Conservation (phyloP, 441 rosid genomes). For the Iberis amara region DNA sequence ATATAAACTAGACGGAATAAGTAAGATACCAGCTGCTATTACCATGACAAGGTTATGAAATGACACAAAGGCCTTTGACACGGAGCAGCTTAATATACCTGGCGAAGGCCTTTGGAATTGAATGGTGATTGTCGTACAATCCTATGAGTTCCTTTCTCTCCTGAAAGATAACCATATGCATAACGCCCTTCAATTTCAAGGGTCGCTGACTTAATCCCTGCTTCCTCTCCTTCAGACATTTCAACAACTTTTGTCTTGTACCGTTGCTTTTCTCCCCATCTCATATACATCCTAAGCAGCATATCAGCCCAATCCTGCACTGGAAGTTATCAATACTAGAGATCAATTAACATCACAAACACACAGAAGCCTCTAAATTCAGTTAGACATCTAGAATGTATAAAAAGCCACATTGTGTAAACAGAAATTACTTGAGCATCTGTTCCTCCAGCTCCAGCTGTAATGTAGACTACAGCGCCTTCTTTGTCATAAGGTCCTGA, state of each 20-base stretch:
- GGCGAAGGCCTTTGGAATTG: slow-evolving; percentile 95
- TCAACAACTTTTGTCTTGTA: slow-evolving; percentile 86
- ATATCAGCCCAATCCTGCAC: slow-evolving; percentile 99
- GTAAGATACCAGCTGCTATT: neutral
- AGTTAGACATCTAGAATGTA: neutral
- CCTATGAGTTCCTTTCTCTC: slow-evolving; percentile 95
- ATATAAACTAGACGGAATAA: too few species aligned
- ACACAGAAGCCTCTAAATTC: neutral
- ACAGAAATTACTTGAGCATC: slow-evolving; percentile 77
- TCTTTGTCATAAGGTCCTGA: slow-evolving; percentile 90
- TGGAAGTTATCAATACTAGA: slow-evolving; percentile 40
- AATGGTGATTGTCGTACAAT: slow-evolving; percentile 93
- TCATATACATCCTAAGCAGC: slow-evolving; percentile 89
- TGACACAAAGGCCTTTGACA: neutral
- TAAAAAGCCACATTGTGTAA: neutral
- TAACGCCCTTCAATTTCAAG: slow-evolving; percentile 83
- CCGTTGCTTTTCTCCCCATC: slow-evolving; percentile 94
- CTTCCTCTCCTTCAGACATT: slow-evolving; percentile 89
- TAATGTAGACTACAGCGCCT: slow-evolving; percentile 73
- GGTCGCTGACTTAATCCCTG: slow-evolving; percentile 88
- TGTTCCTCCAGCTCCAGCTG: slow-evolving; percentile 98
- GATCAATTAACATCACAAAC: slow-evolving; percentile 10
- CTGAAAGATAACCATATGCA: slow-evolving; percentile 86
- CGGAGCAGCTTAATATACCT: slow-evolving; percentile 44
- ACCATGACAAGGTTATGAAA: neutral